Evolutionary conservation across 768 basidiomycete genomes (phyloP).

Genomic region (Leccinum uliginosum): DNA sequence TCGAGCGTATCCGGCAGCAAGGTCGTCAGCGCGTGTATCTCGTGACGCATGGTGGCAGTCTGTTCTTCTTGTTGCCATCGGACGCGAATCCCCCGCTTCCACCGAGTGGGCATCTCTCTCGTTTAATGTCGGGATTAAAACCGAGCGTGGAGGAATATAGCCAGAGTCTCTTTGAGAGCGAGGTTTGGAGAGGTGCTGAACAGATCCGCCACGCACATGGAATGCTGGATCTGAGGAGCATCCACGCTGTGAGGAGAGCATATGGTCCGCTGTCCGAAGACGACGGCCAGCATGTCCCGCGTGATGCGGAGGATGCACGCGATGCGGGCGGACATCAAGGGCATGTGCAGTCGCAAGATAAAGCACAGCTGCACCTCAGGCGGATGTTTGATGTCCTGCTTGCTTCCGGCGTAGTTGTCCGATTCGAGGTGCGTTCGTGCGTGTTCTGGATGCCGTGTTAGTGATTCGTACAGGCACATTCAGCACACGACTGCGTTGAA

Average conservation of each 20-base stretch:
- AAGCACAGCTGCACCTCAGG: slow-evolving; percentile 45
- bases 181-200: slow-evolving; percentile 56
- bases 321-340: slow-evolving; percentile 66
- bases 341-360: slow-evolving; percentile 40
- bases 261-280: slow-evolving; percentile 30
- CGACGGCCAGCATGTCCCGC: slow-evolving; percentile 18
- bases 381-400: slow-evolving; percentile 78
- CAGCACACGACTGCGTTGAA: slow-evolving; percentile 63
- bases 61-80: slow-evolving; percentile 55
- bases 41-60: slow-evolving; percentile 63
- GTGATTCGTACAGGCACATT: slow-evolving; percentile 49
- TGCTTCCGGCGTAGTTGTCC: slow-evolving; percentile 59
- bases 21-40: slow-evolving; percentile 63
- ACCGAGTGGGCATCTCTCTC: slow-evolving; percentile 45
- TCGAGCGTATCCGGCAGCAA: slow-evolving; percentile 64
- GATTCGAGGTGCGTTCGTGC: slow-evolving; percentile 67
- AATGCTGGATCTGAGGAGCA: slow-evolving; percentile 67
- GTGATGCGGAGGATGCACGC: slow-evolving; percentile 45
- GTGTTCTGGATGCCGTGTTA: background rate
- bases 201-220: slow-evolving; percentile 66
- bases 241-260: slow-evolving; percentile 60
- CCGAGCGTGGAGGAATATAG: slow-evolving; percentile 26
- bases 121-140: slow-evolving; percentile 27
- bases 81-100: slow-evolving; percentile 67
- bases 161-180: slow-evolving; percentile 40